phyloP scores from a whole-genome alignment of 2,329 filamentous ascomycete genomes.

The Dothistroma septosporum region DNA sequence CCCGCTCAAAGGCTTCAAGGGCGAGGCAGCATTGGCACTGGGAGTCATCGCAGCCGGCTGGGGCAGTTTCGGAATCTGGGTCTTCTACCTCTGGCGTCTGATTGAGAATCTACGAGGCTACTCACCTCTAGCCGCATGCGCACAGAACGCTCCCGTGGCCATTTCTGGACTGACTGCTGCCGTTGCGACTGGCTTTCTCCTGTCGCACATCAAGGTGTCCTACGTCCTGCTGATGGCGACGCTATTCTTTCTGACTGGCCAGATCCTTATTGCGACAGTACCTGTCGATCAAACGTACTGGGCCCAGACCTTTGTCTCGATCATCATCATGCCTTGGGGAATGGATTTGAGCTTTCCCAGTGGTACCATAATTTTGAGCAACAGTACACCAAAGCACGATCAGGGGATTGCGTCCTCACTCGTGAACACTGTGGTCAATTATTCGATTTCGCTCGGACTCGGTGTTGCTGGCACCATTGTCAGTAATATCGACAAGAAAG shows the following conservation, averaged over 20 bases:
- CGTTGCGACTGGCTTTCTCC: slow-evolving; percentile 34
- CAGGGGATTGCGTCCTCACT: slow-evolving; percentile 31
- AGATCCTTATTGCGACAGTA: slow-evolving; percentile 30
- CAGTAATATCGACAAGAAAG: slow-evolving; percentile 13
- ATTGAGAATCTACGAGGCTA: slow-evolving; percentile 30
- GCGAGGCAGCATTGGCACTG: slow-evolving; percentile 26
- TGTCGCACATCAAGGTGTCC: slow-evolving; percentile 35
- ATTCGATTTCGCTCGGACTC: slow-evolving; percentile 22
- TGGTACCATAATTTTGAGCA: slow-evolving; percentile 29
- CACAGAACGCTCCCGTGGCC: slow-evolving; percentile 33
- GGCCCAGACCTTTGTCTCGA: slow-evolving; percentile 36
- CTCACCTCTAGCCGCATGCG: slow-evolving; percentile 32
- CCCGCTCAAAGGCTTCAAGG: slow-evolving; percentile 24
- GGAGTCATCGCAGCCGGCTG: slow-evolving; percentile 29
- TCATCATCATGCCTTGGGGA: slow-evolving; percentile 35
- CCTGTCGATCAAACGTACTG: slow-evolving; percentile 37
- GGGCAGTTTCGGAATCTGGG: slow-evolving; percentile 33
- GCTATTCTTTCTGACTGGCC: slow-evolving; percentile 34
- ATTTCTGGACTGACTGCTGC: slow-evolving; percentile 35
- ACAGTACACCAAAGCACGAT: slow-evolving; percentile 28
- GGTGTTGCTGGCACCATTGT: slow-evolving; percentile 26
- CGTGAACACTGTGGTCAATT: slow-evolving; percentile 13
- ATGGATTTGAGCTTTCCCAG: slow-evolving; percentile 35
- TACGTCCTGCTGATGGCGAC: slow-evolving; percentile 37
- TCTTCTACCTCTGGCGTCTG: slow-evolving; percentile 36